A percentile compares a stretch with the other conserved stretches of the same genome.
phyloP scores from a whole-genome alignment of 148 eudicot genomes.

The Tetragonia tetragonoides region DNA sequence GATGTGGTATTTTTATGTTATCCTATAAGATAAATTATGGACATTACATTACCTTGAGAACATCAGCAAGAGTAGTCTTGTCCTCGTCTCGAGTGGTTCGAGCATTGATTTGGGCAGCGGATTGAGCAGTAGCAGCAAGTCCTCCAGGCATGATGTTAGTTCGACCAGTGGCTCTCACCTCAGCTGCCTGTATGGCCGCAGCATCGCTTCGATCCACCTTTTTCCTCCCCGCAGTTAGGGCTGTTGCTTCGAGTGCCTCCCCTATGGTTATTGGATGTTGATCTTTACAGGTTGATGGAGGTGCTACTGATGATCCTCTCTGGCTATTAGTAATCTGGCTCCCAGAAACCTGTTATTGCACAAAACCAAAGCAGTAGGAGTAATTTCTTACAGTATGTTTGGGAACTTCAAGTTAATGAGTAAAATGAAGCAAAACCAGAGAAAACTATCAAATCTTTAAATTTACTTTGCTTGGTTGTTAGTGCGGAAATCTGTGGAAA shows the following conservation, averaged over 20 bases:
- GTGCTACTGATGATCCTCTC: neutral
- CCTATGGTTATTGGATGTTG: constrained; percentile 55
- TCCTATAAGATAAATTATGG: no score
- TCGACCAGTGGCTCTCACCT: constrained; percentile 80
- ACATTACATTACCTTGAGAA: constrained; percentile 43
- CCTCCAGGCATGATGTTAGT: constrained; percentile 78
- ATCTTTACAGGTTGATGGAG: constrained; percentile 6
- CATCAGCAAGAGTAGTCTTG: constrained; percentile 58
- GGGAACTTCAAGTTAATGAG: no score
- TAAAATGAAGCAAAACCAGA: no score
- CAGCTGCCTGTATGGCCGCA: constrained; percentile 84
- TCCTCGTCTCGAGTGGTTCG: constrained; percentile 42
- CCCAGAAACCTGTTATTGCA: constrained; percentile 17
- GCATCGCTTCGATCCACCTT: constrained; percentile 71
- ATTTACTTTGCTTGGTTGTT: no score
- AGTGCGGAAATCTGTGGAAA: no score
- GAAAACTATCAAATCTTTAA: no score
- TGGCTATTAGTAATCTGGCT: neutral
- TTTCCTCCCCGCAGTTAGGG: constrained; percentile 52
- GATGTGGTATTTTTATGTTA: no score
- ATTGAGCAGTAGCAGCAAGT: constrained; percentile 82
- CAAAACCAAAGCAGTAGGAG: neutral
- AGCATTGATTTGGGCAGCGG: constrained; percentile 74
- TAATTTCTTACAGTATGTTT: no score
- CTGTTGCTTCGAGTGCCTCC: constrained; percentile 73